Evolutionary conservation across 441 rosid species (phyloP), one percentile per base, ranked within the genome.

Genomic region (Brassica balearica): DNA sequence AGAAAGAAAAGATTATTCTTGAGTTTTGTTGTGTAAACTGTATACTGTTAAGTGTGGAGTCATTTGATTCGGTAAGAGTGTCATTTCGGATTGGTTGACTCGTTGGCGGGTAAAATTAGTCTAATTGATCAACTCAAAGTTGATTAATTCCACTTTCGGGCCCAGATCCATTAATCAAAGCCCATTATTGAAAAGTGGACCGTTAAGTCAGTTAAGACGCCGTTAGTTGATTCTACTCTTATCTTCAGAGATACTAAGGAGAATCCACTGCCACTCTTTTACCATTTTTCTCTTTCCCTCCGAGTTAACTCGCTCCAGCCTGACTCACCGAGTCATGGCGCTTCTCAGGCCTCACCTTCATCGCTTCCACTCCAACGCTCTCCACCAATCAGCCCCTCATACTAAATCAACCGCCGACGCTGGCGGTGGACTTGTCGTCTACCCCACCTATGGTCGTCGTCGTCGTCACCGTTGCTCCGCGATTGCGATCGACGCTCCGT

Each of bases 401-500:
- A 53, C 11, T n/a, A 86, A 81, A 70, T 27, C 79, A 15, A 38
- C 51, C 64, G 23, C 62, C 72, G 84, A 58, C 10, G 32, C 71
- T 15, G 69, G 77, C 60, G 65, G 59, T 61, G 79, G 72, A 0
- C 64, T 75, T 32, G 63, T 80, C 38, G 12, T 77, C 20, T 53
- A 80, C 6, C 48, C 76, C 22, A 43, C 71, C 0, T 83, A 79
- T 46, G 65, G 84, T 32, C 84, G 71, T 34, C 62, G 72, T 34
- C 62, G 83, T 36, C 85, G 73, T 41, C 89, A 77, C 60, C 78
- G 84, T 41, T 74, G 94, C 86, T 89, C 95, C 20, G 98, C 96
- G 25, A 93, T 95, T 51, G 98, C 96, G 66, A 90, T 95, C 70
- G 90, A 93, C 76, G 86, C 88, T 5, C 93, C 95, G 6, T 89